Evolutionary conservation across 805 yeast species (phyloP).

Genomic region (Kurtzmaniella fragi): DNA sequence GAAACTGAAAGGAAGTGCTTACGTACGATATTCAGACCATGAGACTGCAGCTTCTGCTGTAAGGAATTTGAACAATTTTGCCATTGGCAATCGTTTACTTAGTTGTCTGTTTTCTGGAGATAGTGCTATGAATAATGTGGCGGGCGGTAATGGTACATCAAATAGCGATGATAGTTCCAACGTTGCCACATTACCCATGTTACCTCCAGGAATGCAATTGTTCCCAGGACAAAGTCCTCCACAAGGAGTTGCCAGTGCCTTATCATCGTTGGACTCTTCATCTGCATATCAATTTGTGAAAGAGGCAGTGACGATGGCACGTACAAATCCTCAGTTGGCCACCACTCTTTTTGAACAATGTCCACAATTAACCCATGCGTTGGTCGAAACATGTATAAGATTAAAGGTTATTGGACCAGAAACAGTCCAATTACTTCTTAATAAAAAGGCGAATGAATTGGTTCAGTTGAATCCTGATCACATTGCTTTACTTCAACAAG

Average conservation of each 20-base stretch:
- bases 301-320: conserved; percentile 58
- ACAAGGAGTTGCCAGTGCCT: conserved; percentile 40
- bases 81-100: conserved; percentile 64
- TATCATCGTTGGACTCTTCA: conserved; percentile 42
- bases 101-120: conserved; percentile 74
- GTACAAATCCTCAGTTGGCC: conserved; percentile 53
- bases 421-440: conserved; percentile 31
- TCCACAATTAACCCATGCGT: conserved; percentile 81
- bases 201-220: conserved; percentile 38
- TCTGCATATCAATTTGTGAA: conserved; percentile 45
- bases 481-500: conserved; percentile 23
- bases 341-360: conserved; percentile 55
- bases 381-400: conserved; percentile 61
- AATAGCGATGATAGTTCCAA: conserved; percentile 11
- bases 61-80: conserved; percentile 75
- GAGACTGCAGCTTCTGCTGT: conserved; percentile 92
- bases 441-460: conserved; percentile 24
- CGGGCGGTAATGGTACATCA: conserved; percentile 6
- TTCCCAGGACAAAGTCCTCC: conserved; percentile 36
- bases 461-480: conserved; percentile 28
- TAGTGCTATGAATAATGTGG: conserved; percentile 5
- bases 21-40: conserved; percentile 73
- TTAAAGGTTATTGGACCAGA: conserved; percentile 31
- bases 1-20: conserved; percentile 85
- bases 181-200: conserved; percentile 28